Percentiles rank a stretch among this genome's conserved stretches.
Conservation (phyloP, 805 yeast species). For the Kregervanrija fluxuum region DNA sequence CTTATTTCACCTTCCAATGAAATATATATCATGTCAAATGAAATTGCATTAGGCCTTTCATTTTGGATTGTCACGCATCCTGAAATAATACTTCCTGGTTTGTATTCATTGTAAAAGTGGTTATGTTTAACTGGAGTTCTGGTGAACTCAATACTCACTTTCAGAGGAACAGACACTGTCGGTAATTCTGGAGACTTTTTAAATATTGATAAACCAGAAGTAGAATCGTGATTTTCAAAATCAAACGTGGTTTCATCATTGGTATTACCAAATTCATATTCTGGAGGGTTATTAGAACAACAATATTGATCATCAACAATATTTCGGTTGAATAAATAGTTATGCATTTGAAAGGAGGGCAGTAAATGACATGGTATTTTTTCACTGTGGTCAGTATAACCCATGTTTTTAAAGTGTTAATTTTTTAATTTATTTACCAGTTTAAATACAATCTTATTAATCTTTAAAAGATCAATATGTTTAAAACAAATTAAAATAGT, state of each 20-base stretch:
- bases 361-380: conserved; percentile 30
- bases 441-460: too few relatives aligned
- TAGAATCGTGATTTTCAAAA: conserved; percentile 5
- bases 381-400: too few relatives aligned
- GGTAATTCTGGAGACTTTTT: conserved; percentile 19
- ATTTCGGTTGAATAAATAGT: conserved; percentile 25
- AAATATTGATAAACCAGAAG: conserved; percentile 16
- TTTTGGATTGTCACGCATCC: conserved; percentile 46
- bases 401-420: too few relatives aligned
- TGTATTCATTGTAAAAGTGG: conserved; percentile 42
- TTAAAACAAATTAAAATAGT: too few relatives aligned
- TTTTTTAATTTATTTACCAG: too few relatives aligned
- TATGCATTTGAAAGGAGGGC: conserved; percentile 67
- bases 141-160: conserved; percentile 27
- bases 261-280: conserved; percentile 7
- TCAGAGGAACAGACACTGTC: conserved; percentile 16
- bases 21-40: conserved; percentile 55
- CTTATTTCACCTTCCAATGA: conserved; percentile 46
- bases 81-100: conserved; percentile 58
- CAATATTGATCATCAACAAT: conserved; percentile 5
- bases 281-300: conserved; percentile 11
- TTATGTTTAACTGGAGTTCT: conserved; percentile 36
- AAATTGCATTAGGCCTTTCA: conserved; percentile 31
- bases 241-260: background rate
- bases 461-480: too few relatives aligned